Evolutionary conservation across 345 rosid genomes (phyloP).

Genomic region (Citrus inodora): DNA sequence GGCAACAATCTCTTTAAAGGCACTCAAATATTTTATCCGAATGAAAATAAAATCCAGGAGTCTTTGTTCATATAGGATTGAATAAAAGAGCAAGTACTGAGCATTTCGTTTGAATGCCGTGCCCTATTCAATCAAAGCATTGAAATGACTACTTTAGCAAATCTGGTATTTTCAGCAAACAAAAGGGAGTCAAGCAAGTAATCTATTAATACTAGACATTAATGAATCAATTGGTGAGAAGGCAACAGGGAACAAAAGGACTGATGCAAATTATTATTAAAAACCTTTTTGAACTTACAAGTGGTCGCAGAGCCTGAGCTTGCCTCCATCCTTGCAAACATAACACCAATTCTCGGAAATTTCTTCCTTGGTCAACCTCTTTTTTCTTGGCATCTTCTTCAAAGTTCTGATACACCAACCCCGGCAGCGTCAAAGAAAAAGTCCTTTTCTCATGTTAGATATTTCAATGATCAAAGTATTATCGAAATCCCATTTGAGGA

Average conservation of each 20-base stretch:
- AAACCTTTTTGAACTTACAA: slow-evolving; percentile 24
- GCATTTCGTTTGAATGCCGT: no score
- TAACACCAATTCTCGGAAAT: slow-evolving; percentile 40
- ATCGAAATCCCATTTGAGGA: no score
- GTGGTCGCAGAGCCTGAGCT: slow-evolving; percentile 40
- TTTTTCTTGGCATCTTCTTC: slow-evolving; percentile 18
- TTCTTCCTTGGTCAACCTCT: slow-evolving; percentile 25
- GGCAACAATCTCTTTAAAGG: neutral
- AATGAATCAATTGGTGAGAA: neutral
- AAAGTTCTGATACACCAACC: neutral
- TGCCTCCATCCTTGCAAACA: slow-evolving; percentile 54
- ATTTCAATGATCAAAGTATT: no score
- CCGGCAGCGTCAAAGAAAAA: neutral
- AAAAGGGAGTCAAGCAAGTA: no score
- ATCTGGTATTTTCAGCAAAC: no score
- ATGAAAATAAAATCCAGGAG: neutral
- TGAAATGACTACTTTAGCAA: no score
- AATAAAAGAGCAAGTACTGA: no score
- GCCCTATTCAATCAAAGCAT: no score
- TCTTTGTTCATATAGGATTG: no score
- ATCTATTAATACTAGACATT: no score
- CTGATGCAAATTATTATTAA: neutral
- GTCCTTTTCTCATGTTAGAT: no score
- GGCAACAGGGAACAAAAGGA: neutral
- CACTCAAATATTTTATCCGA: neutral